Evolutionary conservation across 2,329 filamentous ascomycete species (phyloP).

Genomic region (Cryphonectria naterciae): DNA sequence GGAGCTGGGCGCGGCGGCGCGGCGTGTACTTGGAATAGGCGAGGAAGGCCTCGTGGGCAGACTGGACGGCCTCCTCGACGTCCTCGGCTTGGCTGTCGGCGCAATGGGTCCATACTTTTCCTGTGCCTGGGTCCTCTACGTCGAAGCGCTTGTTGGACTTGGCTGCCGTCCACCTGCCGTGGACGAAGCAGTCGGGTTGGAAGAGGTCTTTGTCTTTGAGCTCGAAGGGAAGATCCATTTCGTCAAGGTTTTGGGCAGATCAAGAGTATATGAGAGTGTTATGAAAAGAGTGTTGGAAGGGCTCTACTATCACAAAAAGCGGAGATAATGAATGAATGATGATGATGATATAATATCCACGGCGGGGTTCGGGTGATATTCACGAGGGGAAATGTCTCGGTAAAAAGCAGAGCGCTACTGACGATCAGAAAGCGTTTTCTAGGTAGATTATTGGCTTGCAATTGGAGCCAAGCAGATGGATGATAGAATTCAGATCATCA

Average conservation of each 20-base stretch:
- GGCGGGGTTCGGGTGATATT: slow-evolving; percentile 21
- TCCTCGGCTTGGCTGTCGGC: slow-evolving; percentile 50
- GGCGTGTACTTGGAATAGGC: slow-evolving; percentile 44
- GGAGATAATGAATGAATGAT: slow-evolving; percentile 13
- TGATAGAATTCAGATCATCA: neutral
- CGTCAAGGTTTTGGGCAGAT: neutral
- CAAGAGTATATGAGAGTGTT: no score
- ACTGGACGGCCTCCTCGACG: slow-evolving; percentile 43
- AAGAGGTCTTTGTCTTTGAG: slow-evolving; percentile 53
- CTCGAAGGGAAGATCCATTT: slow-evolving; percentile 42
- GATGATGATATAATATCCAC: slow-evolving; percentile 14
- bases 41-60: slow-evolving; percentile 43
- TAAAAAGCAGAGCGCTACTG: neutral
- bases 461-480: neutral
- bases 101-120: slow-evolving; percentile 53
- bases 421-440: neutral
- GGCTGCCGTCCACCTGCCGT: slow-evolving; percentile 51
- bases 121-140: slow-evolving; percentile 57
- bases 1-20: slow-evolving; percentile 40
- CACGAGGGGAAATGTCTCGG: slow-evolving; percentile 3
- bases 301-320: neutral
- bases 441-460: neutral
- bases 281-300: neutral
- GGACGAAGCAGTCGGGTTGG: slow-evolving; percentile 53
- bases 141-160: slow-evolving; percentile 53